Evolutionary conservation across 805 yeast species (phyloP).

Genomic region (Maudiozyma barnettii): DNA sequence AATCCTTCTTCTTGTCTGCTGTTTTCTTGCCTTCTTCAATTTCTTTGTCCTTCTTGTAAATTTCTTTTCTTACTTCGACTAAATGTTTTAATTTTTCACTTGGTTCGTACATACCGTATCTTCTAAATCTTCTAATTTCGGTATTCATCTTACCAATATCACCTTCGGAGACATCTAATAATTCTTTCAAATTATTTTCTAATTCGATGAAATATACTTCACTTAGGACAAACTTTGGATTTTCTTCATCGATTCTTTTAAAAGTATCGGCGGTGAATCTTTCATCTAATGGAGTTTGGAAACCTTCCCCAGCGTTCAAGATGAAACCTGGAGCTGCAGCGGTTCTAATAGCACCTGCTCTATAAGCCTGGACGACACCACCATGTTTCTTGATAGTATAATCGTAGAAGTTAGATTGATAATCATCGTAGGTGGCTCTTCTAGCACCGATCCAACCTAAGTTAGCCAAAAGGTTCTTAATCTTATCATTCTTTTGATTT

Average conservation of each 20-base stretch:
- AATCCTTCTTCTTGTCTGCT: conserved; percentile 3
- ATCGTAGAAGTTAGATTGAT: conserved; percentile 59
- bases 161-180: conserved; percentile 27
- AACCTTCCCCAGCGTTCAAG: conserved; percentile 80
- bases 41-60: conserved; percentile 14
- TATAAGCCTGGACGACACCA: conserved; percentile 67
- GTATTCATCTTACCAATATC: conserved; percentile 31
- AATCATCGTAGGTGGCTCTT: conserved; percentile 60
- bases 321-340: conserved; percentile 50
- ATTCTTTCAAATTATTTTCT: conserved; percentile 40
- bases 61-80: conserved; percentile 21
- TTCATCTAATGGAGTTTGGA: conserved; percentile 43
- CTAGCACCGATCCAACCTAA: conserved; percentile 96
- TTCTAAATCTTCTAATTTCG: conserved; percentile 53
- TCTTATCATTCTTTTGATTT: conserved; percentile 20
- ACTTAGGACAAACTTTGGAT: conserved; percentile 41
- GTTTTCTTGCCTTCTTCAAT: conserved; percentile 1
- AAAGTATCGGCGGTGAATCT: conserved; percentile 31
- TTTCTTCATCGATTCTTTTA: conserved; percentile 33
- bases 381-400: conserved; percentile 57
- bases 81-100: conserved; percentile 28
- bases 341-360: conserved; percentile 54
- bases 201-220: conserved; percentile 45
- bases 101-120: conserved; percentile 50
- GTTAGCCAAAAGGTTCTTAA: conserved; percentile 38